Conservation (phyloP, 768 basidiomycete genomes). For the Agaricus sinodeliciosus region DNA sequence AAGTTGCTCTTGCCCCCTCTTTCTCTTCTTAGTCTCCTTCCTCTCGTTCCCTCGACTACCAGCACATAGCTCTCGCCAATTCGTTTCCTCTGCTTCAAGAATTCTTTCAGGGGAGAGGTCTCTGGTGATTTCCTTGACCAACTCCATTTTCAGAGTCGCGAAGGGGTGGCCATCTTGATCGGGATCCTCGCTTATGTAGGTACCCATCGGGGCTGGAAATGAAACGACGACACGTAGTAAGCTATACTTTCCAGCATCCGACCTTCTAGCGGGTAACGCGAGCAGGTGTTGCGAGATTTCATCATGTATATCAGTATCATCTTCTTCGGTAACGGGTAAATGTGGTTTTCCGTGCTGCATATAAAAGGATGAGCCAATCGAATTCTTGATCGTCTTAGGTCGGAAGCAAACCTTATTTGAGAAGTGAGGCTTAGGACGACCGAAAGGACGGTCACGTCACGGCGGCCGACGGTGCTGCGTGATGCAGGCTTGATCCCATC, state of each 20-base stretch:
- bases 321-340: too few relatives aligned
- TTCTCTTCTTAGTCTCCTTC: neutral
- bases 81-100: constrained; percentile 9
- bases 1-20: too few relatives aligned
- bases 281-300: constrained; percentile 10
- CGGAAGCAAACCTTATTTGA: too few relatives aligned
- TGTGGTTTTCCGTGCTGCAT: too few relatives aligned
- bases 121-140: constrained; percentile 32
- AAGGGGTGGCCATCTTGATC: constrained; percentile 33
- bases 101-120: constrained; percentile 30
- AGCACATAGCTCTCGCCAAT: neutral
- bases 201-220: constrained; percentile 31
- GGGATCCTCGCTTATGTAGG: constrained; percentile 32
- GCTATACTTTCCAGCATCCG: constrained; percentile 32
- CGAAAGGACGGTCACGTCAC: too few relatives aligned
- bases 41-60: neutral
- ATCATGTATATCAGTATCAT: too few relatives aligned
- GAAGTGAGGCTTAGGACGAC: too few relatives aligned
- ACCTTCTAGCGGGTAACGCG: constrained; percentile 25
- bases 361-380: too few relatives aligned
- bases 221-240: constrained; percentile 34
- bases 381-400: too few relatives aligned
- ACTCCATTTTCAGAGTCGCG: constrained; percentile 31
- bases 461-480: too few relatives aligned
- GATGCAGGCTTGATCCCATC: too few relatives aligned